Evolutionary conservation across 2,329 filamentous ascomycete genomes (phyloP).

Genomic region (Immersiporthe knoxdaviesiana): DNA sequence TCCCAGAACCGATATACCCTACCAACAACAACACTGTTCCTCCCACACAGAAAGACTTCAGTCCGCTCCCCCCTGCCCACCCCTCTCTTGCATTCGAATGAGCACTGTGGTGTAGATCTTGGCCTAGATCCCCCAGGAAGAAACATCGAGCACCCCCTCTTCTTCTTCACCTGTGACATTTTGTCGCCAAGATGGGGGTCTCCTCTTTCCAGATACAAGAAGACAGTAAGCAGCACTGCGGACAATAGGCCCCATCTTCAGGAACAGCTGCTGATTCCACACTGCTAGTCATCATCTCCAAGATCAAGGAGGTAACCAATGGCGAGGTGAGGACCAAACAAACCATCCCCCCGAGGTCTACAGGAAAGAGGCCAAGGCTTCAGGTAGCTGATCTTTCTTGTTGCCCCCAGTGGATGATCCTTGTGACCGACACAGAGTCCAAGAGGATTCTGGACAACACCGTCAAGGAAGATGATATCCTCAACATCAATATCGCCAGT

Average conservation of each 20-base stretch:
- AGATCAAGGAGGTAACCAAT: constrained; percentile 76
- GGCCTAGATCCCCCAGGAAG: constrained; percentile 2
- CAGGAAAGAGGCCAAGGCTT: neutral
- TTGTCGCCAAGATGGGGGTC: constrained; percentile 69
- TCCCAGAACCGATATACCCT: neutral
- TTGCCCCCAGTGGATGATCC: constrained; percentile 82
- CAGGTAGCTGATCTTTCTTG: constrained; percentile 9
- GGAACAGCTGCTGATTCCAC: constrained; percentile 10
- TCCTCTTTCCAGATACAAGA: constrained; percentile 86
- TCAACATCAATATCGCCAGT: constrained; percentile 97
- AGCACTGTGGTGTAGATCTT: constrained; percentile 2
- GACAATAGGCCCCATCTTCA: neutral
- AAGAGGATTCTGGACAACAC: constrained; percentile 88
- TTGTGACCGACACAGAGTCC: constrained; percentile 84
- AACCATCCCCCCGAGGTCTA: constrained; percentile 1
- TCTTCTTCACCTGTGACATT: constrained; percentile 27
- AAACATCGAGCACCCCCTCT: constrained; percentile 16
- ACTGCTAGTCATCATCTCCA: constrained; percentile 67
- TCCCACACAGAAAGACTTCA: neutral
- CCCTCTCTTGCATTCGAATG: neutral
- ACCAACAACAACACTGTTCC: neutral
- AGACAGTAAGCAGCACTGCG: constrained; percentile 61
- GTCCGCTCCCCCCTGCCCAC: neutral
- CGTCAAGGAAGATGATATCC: constrained; percentile 92
- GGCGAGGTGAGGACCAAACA: constrained; percentile 68